Evolutionary conservation across 257 asterid genomes (phyloP).

Genomic region (Marsdenia floribunda): DNA sequence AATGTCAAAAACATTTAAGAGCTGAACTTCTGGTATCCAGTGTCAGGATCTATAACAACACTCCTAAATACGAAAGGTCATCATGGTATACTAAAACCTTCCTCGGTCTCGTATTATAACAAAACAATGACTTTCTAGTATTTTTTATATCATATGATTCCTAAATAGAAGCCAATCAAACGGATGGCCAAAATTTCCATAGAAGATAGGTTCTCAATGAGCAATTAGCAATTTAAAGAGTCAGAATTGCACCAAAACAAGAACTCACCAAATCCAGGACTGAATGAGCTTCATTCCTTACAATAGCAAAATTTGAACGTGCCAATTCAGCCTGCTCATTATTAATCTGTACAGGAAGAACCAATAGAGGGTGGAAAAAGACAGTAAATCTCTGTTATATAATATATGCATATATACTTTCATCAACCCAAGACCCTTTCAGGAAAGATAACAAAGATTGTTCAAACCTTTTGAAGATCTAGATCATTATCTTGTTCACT

Average conservation of each 20-base stretch:
- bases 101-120: background rate
- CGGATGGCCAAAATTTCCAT: background rate
- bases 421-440: background rate
- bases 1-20: background rate
- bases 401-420: background rate
- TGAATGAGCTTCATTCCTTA: slow-evolving; percentile 77
- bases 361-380: slow-evolving; percentile 6
- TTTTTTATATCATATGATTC: background rate
- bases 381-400: background rate
- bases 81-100: background rate
- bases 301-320: slow-evolving; percentile 61
- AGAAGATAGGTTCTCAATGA: background rate
- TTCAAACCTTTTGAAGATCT: slow-evolving; percentile 73
- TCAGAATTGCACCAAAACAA: slow-evolving; percentile 3
- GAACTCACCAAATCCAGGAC: slow-evolving; percentile 76
- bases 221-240: background rate
- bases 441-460: slow-evolving; percentile 13
- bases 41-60: background rate
- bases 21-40: background rate
- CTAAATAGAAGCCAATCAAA: background rate
- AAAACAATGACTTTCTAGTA: background rate
- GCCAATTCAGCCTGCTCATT: slow-evolving; percentile 88
- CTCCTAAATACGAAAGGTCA: background rate
- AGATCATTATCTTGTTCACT: slow-evolving; percentile 72
- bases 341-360: slow-evolving; percentile 48